These are phyloP conservation scores for Xylaria castorea DNA, from an alignment of 495 filamentous ascomycete species.

Conservation along the genomic window DNA sequence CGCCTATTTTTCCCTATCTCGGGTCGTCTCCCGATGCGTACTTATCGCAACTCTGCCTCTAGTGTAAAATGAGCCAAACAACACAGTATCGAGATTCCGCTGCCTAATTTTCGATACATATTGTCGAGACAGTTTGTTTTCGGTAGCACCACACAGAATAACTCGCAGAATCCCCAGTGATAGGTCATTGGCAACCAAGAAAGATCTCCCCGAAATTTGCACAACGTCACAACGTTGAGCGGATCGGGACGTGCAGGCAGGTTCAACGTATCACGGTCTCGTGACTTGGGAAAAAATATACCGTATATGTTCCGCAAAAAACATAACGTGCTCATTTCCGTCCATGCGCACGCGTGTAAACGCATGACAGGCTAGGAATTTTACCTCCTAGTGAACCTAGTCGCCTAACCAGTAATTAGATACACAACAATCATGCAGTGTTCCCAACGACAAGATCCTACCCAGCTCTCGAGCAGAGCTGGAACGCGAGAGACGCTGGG, in stretches of 20 bases:
- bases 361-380: neutral
- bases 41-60: too few relatives aligned
- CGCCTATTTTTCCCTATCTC: constrained; percentile 16
- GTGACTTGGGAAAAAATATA: neutral
- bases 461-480: constrained; percentile 1
- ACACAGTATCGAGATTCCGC: too few relatives aligned
- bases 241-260: constrained; percentile 11
- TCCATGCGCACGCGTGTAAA: neutral
- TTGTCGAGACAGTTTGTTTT: too few relatives aligned
- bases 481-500: neutral
- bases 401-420: neutral
- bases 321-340: neutral
- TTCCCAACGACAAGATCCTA: constrained; percentile 20
- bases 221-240: constrained; percentile 19
- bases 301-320: constrained; percentile 5
- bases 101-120: neutral
- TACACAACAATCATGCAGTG: neutral
- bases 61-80: too few relatives aligned
- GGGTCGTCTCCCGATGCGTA: neutral
- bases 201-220: neutral
- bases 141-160: neutral
- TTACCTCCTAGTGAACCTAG: too few relatives aligned
- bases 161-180: neutral
- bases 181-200: neutral
- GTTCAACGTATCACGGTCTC: constrained; percentile 1